A percentile compares a stretch with the other conserved stretches of the same genome.
Conservation (phyloP, 2,329 filamentous ascomycete genomes). For the Parascedosporium putredinis region DNA sequence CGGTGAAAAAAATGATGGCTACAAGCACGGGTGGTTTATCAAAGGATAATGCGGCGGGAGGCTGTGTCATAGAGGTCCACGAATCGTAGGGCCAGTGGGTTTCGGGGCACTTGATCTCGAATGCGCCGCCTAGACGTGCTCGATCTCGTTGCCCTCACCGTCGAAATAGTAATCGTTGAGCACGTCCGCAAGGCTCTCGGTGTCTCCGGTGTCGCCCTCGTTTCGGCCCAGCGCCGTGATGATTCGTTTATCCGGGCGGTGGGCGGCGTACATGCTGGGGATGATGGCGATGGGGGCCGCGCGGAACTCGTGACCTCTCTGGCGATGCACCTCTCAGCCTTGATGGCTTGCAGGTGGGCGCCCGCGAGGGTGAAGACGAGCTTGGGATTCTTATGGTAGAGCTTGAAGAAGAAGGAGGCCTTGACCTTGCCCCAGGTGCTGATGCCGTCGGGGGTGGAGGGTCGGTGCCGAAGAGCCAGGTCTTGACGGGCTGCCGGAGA, state of each 20-base stretch:
- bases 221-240: slow-evolving; percentile 15
- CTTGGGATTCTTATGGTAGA: slow-evolving; percentile 6
- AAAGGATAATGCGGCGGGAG: no score
- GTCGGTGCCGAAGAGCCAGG: slow-evolving; percentile 20
- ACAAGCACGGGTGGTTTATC: background rate
- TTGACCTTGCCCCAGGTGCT: slow-evolving; percentile 39
- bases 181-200: slow-evolving; percentile 8
- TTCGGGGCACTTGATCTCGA: background rate
- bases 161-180: slow-evolving; percentile 10
- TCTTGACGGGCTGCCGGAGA: slow-evolving; percentile 16
- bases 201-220: slow-evolving; percentile 19
- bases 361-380: slow-evolving; percentile 40
- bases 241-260: slow-evolving; percentile 25
- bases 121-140: slow-evolving; percentile 16
- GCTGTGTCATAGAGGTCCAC: no score
- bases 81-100: background rate
- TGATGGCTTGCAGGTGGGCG: slow-evolving; percentile 20
- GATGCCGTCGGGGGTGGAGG: slow-evolving; percentile 1
- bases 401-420: slow-evolving; percentile 36
- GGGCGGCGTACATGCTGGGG: slow-evolving; percentile 23
- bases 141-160: slow-evolving; percentile 19
- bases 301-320: slow-evolving; percentile 17
- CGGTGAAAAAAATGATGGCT: no score
- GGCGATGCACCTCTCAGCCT: slow-evolving; percentile 24
- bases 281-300: slow-evolving; percentile 22